phyloP scores from a whole-genome alignment of 1,284 basidiomycete genomes.

The Takashimella tepidaria region DNA sequence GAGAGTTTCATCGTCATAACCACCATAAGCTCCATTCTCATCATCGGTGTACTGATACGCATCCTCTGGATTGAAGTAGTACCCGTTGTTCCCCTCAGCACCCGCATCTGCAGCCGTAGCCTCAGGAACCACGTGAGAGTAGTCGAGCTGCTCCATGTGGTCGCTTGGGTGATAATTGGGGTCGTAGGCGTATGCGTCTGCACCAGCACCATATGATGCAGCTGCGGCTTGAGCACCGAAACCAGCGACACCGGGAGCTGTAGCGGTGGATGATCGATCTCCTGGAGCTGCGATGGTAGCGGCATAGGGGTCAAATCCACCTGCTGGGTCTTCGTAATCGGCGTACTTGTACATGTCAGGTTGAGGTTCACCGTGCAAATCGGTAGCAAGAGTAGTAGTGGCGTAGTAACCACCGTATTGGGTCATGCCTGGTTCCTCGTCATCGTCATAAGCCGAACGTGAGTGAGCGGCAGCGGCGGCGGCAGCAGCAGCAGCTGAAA shows the following conservation, averaged over 20 bases:
- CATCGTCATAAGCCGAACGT: constrained; percentile 43
- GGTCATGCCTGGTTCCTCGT: constrained; percentile 45
- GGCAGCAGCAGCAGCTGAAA: constrained; percentile 47
- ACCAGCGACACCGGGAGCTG: constrained; percentile 33
- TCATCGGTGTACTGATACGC: constrained; percentile 27
- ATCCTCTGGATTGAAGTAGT: constrained; percentile 45
- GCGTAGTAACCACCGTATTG: constrained; percentile 45
- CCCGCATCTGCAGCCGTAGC: constrained; percentile 3
- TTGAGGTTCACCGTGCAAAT: constrained; percentile 29
- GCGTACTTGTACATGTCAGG: constrained; percentile 25
- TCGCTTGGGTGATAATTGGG: not conserved
- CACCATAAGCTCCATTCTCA: constrained; percentile 24
- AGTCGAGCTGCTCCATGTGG: constrained; percentile 8
- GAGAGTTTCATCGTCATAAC: constrained; percentile 1
- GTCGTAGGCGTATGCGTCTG: constrained; percentile 7
- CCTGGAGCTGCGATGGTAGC: constrained; percentile 12
- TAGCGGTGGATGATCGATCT: constrained; percentile 29
- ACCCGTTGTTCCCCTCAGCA: constrained; percentile 15
- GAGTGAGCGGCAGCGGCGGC: constrained; percentile 42
- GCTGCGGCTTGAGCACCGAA: constrained; percentile 27
- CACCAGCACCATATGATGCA: constrained; percentile 10
- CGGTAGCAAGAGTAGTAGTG: constrained; percentile 24
- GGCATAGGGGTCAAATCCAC: constrained; percentile 48
- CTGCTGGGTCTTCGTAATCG: constrained; percentile 43
- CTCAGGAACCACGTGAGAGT: constrained; percentile 3